phyloP scores from a whole-genome alignment of 1,284 basidiomycete genomes.

The Microbotryum violaceum region DNA sequence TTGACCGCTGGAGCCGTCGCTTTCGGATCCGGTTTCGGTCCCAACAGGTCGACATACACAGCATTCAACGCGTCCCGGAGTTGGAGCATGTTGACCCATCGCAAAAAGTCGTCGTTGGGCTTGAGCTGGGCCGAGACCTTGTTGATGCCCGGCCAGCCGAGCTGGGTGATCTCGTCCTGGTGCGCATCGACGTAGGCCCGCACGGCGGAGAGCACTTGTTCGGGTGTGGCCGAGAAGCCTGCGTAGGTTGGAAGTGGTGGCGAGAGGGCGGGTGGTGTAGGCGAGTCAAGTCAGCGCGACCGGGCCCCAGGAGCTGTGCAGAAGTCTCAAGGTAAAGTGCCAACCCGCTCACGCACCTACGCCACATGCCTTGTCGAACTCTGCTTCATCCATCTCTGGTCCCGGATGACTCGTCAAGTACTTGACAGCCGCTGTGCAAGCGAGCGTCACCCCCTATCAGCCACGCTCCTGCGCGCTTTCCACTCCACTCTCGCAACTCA shows the following conservation, averaged over 20 bases:
- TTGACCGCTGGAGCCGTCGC: slow-evolving; percentile 35
- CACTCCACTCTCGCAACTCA: slow-evolving; percentile 40
- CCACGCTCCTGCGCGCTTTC: background rate
- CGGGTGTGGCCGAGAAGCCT: slow-evolving; percentile 73
- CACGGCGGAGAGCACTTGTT: slow-evolving; percentile 59
- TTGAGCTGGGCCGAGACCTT: slow-evolving; percentile 65
- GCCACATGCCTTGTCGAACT: slow-evolving; percentile 76
- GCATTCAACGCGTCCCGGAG: slow-evolving; percentile 80
- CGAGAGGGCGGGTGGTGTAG: too few species aligned
- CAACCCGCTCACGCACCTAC: slow-evolving; percentile 58
- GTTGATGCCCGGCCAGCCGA: slow-evolving; percentile 65
- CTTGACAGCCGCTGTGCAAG: slow-evolving; percentile 61
- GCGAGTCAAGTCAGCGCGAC: background rate
- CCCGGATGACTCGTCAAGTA: slow-evolving; percentile 58
- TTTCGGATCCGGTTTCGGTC: slow-evolving; percentile 51
- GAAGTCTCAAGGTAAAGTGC: background rate
- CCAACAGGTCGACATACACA: slow-evolving; percentile 67
- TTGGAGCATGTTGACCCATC: slow-evolving; percentile 85
- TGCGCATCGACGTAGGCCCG: slow-evolving; percentile 51
- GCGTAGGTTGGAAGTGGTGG: background rate
- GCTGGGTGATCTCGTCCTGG: slow-evolving; percentile 40
- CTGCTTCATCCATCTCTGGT: slow-evolving; percentile 56
- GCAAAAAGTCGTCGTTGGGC: slow-evolving; percentile 54
- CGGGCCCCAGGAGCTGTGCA: background rate
- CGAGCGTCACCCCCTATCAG: background rate